Conservation (phyloP, 1,139 yeast species). For the Suhomyces guaymorum region DNA sequence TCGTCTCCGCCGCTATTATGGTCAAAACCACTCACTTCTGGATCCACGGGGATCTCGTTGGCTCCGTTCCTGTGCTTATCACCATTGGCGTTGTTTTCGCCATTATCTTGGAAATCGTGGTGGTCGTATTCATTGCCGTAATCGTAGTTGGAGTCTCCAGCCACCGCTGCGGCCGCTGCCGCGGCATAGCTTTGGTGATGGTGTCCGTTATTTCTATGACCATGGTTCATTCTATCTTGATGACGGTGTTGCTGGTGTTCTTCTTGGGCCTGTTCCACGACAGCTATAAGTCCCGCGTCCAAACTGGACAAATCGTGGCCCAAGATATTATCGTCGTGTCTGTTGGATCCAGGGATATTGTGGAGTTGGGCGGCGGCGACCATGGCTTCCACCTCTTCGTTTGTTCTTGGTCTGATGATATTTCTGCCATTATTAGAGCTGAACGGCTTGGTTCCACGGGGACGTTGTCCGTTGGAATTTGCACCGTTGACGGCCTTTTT, state of each 20-base stretch:
- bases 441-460: slow-evolving; percentile 10
- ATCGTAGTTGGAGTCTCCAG: slow-evolving; percentile 23
- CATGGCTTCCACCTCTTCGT: slow-evolving; percentile 38
- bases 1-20: slow-evolving; percentile 52
- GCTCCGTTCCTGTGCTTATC: slow-evolving; percentile 14
- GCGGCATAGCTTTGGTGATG: slow-evolving; percentile 37
- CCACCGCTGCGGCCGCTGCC: slow-evolving; percentile 44
- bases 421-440: slow-evolving; percentile 23
- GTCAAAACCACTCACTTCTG: slow-evolving; percentile 57
- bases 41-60: slow-evolving; percentile 53
- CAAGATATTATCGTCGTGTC: slow-evolving; percentile 33
- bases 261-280: slow-evolving; percentile 64
- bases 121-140: slow-evolving; percentile 27
- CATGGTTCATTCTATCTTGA: slow-evolving; percentile 14
- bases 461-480: slow-evolving; percentile 23
- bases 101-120: slow-evolving; percentile 15
- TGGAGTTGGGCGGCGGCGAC: slow-evolving; percentile 39
- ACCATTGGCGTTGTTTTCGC: background rate
- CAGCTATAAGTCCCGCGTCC: slow-evolving; percentile 62
- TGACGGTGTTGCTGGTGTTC: slow-evolving; percentile 29
- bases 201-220: slow-evolving; percentile 11
- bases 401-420: slow-evolving; percentile 23
- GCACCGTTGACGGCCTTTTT: slow-evolving; percentile 24
- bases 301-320: slow-evolving; percentile 44
- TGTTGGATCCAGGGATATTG: slow-evolving; percentile 30